A percentile compares a stretch with the other conserved stretches of the same genome.
phyloP scores from a whole-genome alignment of 306 rosid species.

The Cucurbita pepo region DNA sequence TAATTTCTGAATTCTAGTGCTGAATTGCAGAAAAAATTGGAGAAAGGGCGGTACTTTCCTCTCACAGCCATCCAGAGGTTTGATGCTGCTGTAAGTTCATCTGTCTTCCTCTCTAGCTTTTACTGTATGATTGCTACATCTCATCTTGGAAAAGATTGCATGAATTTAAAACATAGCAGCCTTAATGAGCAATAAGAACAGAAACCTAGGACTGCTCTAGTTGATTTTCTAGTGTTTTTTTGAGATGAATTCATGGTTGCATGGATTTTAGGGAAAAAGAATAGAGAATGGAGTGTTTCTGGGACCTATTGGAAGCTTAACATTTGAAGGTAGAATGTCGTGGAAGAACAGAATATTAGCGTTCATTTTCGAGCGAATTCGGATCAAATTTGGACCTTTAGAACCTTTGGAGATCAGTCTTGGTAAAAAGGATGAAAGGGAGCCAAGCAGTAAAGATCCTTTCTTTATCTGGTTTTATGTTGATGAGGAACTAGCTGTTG shows the following conservation, averaged over 20 bases:
- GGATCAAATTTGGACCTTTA: constrained; percentile 66
- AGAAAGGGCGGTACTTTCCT: constrained; percentile 69
- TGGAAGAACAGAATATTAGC: constrained; percentile 70
- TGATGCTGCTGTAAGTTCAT: constrained; percentile 69
- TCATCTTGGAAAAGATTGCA: neutral
- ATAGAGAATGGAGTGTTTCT: constrained; percentile 83
- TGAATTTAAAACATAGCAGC: neutral
- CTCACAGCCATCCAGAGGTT: constrained; percentile 86
- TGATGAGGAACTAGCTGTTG: constrained; percentile 92
- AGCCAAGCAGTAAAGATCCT: constrained; percentile 67
- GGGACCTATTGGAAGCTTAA: constrained; percentile 73
- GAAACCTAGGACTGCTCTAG: neutral
- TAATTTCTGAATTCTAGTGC: neutral
- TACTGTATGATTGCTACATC: neutral
- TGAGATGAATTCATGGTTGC: constrained; percentile 10
- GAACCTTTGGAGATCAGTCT: constrained; percentile 60
- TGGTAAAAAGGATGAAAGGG: constrained; percentile 58
- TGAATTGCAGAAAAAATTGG: constrained; percentile 46
- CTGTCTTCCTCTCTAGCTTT: constrained; percentile 6
- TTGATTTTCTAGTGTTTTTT: neutral
- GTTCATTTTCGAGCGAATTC: constrained; percentile 50
- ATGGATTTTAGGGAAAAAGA: constrained; percentile 60
- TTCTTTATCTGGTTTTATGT: constrained; percentile 85
- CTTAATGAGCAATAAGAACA: neutral
- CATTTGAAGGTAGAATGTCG: constrained; percentile 79